A percentile compares a stretch with the other conserved stretches of the same genome.
phyloP scores from a whole-genome alignment of 345 rosid genomes.

The Fremontodendron californicum region DNA sequence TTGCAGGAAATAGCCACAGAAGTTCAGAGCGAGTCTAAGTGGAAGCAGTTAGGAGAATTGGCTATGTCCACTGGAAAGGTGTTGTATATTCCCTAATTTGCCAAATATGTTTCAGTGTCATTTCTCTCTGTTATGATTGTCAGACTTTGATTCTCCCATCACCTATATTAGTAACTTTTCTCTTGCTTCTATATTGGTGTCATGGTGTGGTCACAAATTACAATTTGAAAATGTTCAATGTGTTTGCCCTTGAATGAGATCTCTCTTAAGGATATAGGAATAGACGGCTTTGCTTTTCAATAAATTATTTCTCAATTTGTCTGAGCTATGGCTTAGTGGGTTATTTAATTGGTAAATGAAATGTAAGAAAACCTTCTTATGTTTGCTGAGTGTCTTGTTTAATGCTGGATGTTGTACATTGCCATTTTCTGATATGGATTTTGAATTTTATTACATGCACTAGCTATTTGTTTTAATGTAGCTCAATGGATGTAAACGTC shows the following conservation, averaged over 20 bases:
- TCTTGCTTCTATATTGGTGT: background rate
- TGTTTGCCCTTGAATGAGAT: background rate
- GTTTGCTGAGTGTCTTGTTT: background rate
- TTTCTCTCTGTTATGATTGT: background rate
- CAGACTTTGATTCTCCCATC: background rate
- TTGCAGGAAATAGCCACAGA: conserved; percentile 79
- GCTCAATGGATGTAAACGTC: background rate
- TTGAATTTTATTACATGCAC: background rate
- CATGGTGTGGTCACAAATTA: background rate
- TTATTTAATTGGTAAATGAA: background rate
- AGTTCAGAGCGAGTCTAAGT: conserved; percentile 85
- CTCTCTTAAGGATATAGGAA: background rate
- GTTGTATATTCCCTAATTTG: conserved; percentile 10
- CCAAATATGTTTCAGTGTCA: background rate
- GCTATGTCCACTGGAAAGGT: conserved; percentile 98
- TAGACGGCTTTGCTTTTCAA: background rate
- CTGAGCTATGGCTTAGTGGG: background rate
- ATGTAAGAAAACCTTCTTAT: background rate
- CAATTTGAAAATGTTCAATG: background rate
- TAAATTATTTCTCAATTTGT: background rate
- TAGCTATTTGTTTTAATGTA: background rate
- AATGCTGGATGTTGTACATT: background rate
- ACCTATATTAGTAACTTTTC: background rate
- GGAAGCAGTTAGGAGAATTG: conserved; percentile 98
- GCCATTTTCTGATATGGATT: background rate